Conservation (phyloP, 2,329 filamentous ascomycete genomes). For the Huntiella abstrusa region DNA sequence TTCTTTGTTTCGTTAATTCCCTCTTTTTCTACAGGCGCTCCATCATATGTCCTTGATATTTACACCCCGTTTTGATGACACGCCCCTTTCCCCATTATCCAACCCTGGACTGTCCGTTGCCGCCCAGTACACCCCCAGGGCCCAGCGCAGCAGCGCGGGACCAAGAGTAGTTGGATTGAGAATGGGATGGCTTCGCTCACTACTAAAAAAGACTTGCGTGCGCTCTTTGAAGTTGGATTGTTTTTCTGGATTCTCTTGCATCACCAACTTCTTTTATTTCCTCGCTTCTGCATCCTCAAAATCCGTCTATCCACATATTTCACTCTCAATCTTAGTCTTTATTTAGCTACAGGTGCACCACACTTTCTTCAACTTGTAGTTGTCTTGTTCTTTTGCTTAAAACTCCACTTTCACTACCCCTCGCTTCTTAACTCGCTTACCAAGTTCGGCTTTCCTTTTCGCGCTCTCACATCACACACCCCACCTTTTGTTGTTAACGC, state of each 20-base stretch:
- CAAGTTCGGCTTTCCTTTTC: neutral
- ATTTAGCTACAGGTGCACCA: too few relatives aligned
- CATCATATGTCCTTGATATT: too few relatives aligned
- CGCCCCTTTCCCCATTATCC: neutral
- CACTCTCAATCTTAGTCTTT: too few relatives aligned
- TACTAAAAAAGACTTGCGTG: slow-evolving; percentile 1
- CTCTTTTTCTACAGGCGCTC: neutral
- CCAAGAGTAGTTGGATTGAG: too few relatives aligned
- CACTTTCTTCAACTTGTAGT: too few relatives aligned
- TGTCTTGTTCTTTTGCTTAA: neutral
- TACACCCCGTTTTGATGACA: neutral
- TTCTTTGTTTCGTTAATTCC: neutral
- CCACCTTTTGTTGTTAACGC: slow-evolving; percentile 1
- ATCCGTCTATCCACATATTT: too few relatives aligned
- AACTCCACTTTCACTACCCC: neutral
- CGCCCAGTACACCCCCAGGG: slow-evolving; percentile 3
- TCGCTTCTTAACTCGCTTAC: too few relatives aligned
- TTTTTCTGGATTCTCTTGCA: too few relatives aligned
- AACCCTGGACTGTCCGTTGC: neutral
- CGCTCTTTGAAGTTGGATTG: neutral
- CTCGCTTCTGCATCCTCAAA: too few relatives aligned
- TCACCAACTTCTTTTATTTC: too few relatives aligned
- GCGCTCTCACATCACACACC: slow-evolving; percentile 4
- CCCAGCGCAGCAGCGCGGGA: neutral
- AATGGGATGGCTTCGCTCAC: neutral